Conservation (phyloP, 2,329 filamentous ascomycete genomes). For the Ophiostoma himal-ulmi region DNA sequence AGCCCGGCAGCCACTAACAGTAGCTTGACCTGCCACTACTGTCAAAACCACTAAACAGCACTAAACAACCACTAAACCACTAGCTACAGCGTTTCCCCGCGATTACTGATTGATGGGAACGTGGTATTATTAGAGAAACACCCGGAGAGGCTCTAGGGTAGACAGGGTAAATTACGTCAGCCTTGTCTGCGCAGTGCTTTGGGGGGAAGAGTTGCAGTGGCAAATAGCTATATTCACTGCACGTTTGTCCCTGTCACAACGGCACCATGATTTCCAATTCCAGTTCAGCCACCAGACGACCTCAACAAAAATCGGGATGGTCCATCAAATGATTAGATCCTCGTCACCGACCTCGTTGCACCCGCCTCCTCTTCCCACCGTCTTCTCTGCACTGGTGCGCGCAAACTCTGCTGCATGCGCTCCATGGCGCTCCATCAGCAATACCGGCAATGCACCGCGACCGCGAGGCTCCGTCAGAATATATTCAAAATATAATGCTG, state of each 20-base stretch:
- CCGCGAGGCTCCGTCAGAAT: constrained; percentile 11
- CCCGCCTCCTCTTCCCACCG: neutral
- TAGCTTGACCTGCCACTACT: no score
- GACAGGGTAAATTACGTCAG: constrained; percentile 11
- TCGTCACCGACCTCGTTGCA: neutral
- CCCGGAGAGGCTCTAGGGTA: neutral
- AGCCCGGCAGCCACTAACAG: neutral
- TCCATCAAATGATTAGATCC: no score
- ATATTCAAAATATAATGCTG: constrained; percentile 6
- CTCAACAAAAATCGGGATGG: no score
- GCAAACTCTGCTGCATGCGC: neutral
- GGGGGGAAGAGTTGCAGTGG: neutral
- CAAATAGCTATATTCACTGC: neutral
- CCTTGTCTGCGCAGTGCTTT: neutral
- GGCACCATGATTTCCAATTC: no score
- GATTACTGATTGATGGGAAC: neutral
- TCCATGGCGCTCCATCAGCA: neutral
- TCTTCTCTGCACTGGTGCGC: no score
- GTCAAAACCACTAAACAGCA: neutral
- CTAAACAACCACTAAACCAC: constrained; percentile 5
- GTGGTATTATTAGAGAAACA: neutral
- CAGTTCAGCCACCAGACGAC: no score
- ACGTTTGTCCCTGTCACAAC: no score
- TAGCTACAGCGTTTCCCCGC: constrained; percentile 7
- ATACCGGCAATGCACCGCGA: neutral